phyloP scores from a whole-genome alignment of 2,329 filamentous ascomycete genomes.

The Hypoxylon sp. region DNA sequence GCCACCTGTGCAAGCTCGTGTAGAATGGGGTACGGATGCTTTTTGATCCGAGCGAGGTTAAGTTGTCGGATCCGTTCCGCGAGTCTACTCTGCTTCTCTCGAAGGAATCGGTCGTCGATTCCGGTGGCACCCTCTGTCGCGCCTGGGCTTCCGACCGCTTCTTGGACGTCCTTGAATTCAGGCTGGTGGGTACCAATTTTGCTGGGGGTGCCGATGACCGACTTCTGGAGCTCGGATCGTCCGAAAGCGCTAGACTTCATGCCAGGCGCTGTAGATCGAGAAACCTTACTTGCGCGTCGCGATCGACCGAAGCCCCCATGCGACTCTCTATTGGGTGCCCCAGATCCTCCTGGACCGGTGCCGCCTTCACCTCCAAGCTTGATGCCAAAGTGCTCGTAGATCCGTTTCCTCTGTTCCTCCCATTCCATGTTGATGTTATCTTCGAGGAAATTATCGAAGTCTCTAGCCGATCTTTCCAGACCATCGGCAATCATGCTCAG shows the following conservation, averaged over 20 bases:
- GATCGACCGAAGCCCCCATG: conserved; percentile 74
- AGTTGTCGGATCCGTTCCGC: conserved; percentile 84
- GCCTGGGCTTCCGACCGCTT: conserved; percentile 66
- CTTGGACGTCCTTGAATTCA: conserved; percentile 78
- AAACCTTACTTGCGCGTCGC: conserved; percentile 63
- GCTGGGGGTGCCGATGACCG: conserved; percentile 87
- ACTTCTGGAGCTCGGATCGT: conserved; percentile 80
- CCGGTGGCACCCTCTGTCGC: conserved; percentile 64
- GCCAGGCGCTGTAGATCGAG: conserved; percentile 54
- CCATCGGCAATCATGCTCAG: conserved; percentile 92
- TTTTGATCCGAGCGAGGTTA: conserved; percentile 79
- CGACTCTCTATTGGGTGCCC: conserved; percentile 61
- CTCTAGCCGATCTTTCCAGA: conserved; percentile 87
- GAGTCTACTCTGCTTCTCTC: conserved; percentile 88
- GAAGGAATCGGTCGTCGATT: conserved; percentile 81
- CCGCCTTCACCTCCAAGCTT: conserved; percentile 68
- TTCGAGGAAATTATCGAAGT: conserved; percentile 94
- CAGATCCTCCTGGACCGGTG: conserved; percentile 51
- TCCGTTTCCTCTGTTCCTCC: conserved; percentile 91
- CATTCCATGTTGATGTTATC: conserved; percentile 96
- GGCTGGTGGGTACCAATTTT: conserved; percentile 75
- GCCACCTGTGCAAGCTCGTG: conserved; percentile 83
- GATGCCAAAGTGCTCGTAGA: conserved; percentile 97
- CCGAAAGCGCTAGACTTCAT: conserved; percentile 72
- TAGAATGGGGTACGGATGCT: conserved; percentile 79